Evolutionary conservation across 1,139 yeast species (phyloP).

Genomic region (Saccharomyces hybrid): DNA sequence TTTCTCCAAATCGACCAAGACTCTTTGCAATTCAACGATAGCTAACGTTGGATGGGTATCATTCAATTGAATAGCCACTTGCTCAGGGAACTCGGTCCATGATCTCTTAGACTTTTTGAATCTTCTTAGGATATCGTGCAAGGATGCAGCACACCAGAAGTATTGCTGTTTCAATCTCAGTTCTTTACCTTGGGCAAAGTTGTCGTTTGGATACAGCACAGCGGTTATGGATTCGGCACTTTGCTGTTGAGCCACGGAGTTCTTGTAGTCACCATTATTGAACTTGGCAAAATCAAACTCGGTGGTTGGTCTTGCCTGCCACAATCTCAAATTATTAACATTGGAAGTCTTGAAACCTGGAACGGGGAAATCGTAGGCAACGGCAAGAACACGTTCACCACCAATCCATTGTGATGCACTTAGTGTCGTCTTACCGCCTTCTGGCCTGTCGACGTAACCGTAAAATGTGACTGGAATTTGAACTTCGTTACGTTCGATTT

Average conservation of each 20-base stretch:
- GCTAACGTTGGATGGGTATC: slow-evolving; percentile 97
- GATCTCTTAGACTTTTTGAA: slow-evolving; percentile 73
- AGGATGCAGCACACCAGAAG: slow-evolving; percentile 94
- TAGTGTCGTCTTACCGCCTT: slow-evolving; percentile 43
- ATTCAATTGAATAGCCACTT: slow-evolving; percentile 85
- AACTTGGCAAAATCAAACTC: slow-evolving; percentile 90
- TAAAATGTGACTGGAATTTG: slow-evolving; percentile 90
- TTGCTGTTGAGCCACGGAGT: slow-evolving; percentile 78
- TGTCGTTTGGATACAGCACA: slow-evolving; percentile 87
- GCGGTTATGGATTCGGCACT: slow-evolving; percentile 88
- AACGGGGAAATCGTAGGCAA: slow-evolving; percentile 89
- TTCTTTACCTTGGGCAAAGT: slow-evolving; percentile 85
- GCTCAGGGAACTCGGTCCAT: slow-evolving; percentile 79
- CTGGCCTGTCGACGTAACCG: slow-evolving; percentile 68
- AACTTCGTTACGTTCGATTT: slow-evolving; percentile 76
- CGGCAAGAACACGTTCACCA: slow-evolving; percentile 82
- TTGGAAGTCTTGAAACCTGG: slow-evolving; percentile 83
- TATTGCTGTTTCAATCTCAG: slow-evolving; percentile 90
- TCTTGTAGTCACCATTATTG: slow-evolving; percentile 84
- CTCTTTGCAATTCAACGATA: slow-evolving; percentile 79
- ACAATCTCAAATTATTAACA: slow-evolving; percentile 82
- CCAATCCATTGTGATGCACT: slow-evolving; percentile 63
- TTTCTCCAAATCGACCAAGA: slow-evolving; percentile 75
- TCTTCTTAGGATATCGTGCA: slow-evolving; percentile 85
- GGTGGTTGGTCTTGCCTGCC: slow-evolving; percentile 85